Evolutionary conservation across 2,329 filamentous ascomycete genomes (phyloP), one percentile per base, ranked within the genome.

Genomic region (Paraconiothyrium brasiliense): DNA sequence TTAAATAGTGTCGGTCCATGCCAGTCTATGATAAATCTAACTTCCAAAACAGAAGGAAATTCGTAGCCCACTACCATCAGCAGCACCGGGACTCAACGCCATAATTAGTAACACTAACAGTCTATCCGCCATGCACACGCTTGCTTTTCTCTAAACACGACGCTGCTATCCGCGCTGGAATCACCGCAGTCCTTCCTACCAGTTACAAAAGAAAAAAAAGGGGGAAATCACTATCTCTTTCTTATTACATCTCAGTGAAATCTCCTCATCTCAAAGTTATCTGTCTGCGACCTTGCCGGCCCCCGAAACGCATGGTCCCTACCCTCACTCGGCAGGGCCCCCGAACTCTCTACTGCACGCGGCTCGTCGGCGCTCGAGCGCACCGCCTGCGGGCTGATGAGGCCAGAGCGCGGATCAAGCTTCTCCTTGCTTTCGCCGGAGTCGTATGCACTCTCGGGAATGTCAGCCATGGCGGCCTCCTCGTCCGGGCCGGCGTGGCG

Each of bases 391-490:
- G 76, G 66, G 37, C 74, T 78, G 34, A 77, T 50, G 13, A 75
- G 50, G 1, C 76, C 77, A 46, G 68, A 71, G n/a, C 77, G 71
- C 0, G 76, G 73, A 64, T 79, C 77, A 5, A 79, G 59, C 39
- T 69, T 75, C 56, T 81, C 78, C 6, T 64, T 65, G 47, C 58
- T 62, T 1, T 68, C 66, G 13, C 68, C 64, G 22, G 66, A 67
- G 7, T 68, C 67, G 30, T 59, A 54, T 4, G 27, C 27, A 44
- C 57, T 64, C 49, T 84, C 82, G 0, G 81, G 81, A 30, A 84
- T 83, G 60, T 81, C 80, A 10, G 78, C 82, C 64, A 84, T 81
- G 57, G 82, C 83, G 67, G 80, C 77, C 59, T 84, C 67, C 61
- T 84, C 80, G 9, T 81, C 76, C 7, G 6, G 35, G 11, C 50